phyloP scores from a whole-genome alignment of 208 protist genomes.

The Borovskyia barvae region DNA sequence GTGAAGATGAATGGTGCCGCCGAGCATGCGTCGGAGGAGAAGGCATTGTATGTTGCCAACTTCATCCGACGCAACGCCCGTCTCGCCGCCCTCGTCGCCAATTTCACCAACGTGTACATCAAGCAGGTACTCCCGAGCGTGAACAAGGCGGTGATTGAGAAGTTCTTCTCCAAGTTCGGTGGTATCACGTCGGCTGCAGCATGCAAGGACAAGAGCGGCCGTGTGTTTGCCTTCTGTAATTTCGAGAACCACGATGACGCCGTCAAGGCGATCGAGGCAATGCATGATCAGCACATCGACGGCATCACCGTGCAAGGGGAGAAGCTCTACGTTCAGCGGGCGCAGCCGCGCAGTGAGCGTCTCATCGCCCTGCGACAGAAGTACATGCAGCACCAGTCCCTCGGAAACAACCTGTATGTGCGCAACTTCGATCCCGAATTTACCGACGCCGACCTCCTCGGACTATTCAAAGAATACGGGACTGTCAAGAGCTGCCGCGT shows the following conservation, averaged over 20 bases:
- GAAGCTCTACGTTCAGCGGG: conserved; percentile 88
- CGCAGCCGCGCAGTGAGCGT: conserved; percentile 85
- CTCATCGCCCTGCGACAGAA: conserved; percentile 87
- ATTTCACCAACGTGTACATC: conserved; percentile 99
- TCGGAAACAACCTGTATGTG: conserved; percentile 98
- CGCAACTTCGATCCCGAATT: conserved; percentile 97
- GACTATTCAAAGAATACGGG: conserved; percentile 98
- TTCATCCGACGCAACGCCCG: conserved; percentile 96
- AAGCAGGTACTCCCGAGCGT: conserved; percentile 95
- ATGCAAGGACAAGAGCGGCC: conserved; percentile 89
- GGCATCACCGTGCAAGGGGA: conserved; percentile 79
- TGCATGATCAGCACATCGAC: conserved; percentile 85
- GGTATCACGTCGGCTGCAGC: conserved; percentile 91
- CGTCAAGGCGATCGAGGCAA: conserved; percentile 90
- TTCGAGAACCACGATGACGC: conserved; percentile 96
- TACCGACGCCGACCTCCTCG: conserved; percentile 96
- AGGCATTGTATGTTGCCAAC: conserved; percentile 92
- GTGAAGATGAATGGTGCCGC: conserved; percentile 96
- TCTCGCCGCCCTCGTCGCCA: conserved; percentile 83
- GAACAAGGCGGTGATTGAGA: conserved; percentile 89
- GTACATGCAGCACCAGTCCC: conserved; percentile 89
- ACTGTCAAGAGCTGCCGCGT: conserved; percentile 99
- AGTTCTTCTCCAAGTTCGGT: conserved; percentile 95
- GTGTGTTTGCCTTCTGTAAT: conserved; percentile 98
- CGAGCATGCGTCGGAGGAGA: conserved; percentile 90